These are phyloP conservation scores for Meyerozyma carpophila DNA, from an alignment of 1,139 yeast genomes.

Conservation along the genomic window DNA sequence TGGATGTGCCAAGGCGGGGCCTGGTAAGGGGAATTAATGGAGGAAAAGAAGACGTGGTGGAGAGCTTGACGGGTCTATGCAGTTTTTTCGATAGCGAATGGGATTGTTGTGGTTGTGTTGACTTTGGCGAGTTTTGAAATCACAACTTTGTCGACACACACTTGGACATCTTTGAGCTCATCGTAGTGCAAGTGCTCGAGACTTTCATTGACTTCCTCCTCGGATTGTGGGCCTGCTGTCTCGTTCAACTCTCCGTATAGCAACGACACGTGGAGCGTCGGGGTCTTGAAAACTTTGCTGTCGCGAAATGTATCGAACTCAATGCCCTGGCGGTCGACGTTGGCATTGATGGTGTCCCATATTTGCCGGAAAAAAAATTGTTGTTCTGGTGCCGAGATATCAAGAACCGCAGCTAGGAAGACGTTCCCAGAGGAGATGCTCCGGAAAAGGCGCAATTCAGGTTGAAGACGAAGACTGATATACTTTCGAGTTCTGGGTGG, in stretches of 20 bases:
- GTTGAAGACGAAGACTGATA: slow-evolving; percentile 6
- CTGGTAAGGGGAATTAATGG: not conserved
- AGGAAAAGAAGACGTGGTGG: not conserved
- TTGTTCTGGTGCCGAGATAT: not conserved
- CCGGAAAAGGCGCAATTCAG: slow-evolving; percentile 5
- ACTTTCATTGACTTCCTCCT: slow-evolving; percentile 3
- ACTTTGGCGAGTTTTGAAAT: not conserved
- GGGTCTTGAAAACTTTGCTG: not conserved
- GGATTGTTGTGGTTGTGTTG: not conserved
- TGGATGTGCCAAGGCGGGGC: not conserved
- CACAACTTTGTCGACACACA: slow-evolving; percentile 2
- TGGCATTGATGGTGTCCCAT: slow-evolving; percentile 4
- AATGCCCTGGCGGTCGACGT: slow-evolving; percentile 6
- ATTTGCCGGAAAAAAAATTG: slow-evolving; percentile 5
- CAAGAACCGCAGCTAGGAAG: slow-evolving; percentile 9
- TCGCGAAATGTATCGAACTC: not conserved
- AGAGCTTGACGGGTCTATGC: not conserved
- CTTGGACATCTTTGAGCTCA: slow-evolving; percentile 4
- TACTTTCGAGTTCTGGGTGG: slow-evolving; percentile 2
- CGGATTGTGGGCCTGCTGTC: slow-evolving; percentile 1
- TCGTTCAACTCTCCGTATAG: slow-evolving; percentile 4
- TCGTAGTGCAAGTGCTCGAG: slow-evolving; percentile 3
- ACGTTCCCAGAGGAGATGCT: slow-evolving; percentile 3
- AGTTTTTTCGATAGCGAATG: not conserved
- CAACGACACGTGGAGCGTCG: slow-evolving; percentile 8